phyloP scores from a whole-genome alignment of 2,329 filamentous ascomycete species.

The Verruconis gallopava region DNA sequence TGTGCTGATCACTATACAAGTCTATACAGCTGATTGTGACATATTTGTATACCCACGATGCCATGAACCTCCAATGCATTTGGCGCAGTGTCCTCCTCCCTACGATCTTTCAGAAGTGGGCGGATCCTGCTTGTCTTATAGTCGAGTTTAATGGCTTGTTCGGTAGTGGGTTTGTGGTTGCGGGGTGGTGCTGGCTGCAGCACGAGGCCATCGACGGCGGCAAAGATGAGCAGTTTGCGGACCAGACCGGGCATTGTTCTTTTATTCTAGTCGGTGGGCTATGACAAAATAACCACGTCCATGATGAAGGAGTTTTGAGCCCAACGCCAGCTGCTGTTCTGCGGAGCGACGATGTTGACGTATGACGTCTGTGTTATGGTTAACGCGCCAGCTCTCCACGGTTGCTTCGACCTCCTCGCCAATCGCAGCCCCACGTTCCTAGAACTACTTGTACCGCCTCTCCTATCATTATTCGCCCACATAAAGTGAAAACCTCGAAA shows the following conservation, averaged over 20 bases:
- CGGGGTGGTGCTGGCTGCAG: constrained; percentile 56
- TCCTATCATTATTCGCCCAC: no score
- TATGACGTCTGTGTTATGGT: no score
- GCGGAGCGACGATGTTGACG: no score
- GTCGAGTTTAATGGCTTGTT: constrained; percentile 51
- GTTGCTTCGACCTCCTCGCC: no score
- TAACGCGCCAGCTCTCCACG: no score
- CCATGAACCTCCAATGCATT: constrained; percentile 34
- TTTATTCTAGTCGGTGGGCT: no score
- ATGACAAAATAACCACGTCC: no score
- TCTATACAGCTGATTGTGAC: not conserved
- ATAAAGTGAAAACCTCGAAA: no score
- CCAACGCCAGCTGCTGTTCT: no score
- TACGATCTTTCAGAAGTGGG: constrained; percentile 29
- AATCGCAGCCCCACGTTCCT: no score
- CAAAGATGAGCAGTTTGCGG: constrained; percentile 68
- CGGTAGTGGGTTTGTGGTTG: constrained; percentile 38
- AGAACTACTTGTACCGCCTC: no score
- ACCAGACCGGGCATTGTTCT: constrained; percentile 61
- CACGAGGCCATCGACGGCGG: constrained; percentile 69
- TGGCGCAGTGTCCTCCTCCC: constrained; percentile 25
- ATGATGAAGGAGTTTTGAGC: no score
- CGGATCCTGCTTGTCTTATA: constrained; percentile 49
- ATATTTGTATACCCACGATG: constrained; percentile 39
- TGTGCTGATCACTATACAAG: constrained; percentile 1